Base-by-base conservation (phyloP, 352 stramenopile species). In the Globisporangium heterothallicum region DNA sequence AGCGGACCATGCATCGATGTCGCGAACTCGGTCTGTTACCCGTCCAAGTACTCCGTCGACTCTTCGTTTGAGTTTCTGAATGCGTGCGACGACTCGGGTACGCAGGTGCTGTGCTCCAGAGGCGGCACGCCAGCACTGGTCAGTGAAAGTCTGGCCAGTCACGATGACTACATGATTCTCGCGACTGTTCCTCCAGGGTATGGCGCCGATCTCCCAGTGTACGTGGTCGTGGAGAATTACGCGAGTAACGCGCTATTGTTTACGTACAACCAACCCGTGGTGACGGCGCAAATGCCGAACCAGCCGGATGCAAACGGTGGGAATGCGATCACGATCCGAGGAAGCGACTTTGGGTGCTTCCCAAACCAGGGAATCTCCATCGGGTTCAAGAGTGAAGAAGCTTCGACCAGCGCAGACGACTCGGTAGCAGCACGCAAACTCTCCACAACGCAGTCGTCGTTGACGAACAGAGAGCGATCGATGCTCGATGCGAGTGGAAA, bases 321-420 rank as follows among this genome's bases (percentile, higher is more conserved):
- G 19, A 80, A 63, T n/a, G 53, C 64, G 2, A 82, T 86, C 42
- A 76, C 74, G 21, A 86, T 86, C 42, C 68, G 71, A 19, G 75
- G 75, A 2, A 72, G 64, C 27, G 75, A 86, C 59, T 86, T 84
- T 47, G 75, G 75, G 14, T 86, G 75, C 46, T 86, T 84, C 38
- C 75, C 75, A 2, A 81, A 82, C 49, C 51, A 78, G 27, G 69
- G 58, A 1, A 83, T 85, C 24, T 52, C 61, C 7, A 85, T 85
- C 62, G 64, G 55, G 3, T 82, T 85, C 44, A 41, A 64, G 22
- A 48, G 47, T 2, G 48, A 56, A 12, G 51, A 53, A 21, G 24
- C 6, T 22, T 49, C 53, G 5, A 26, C 25, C 12, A 54, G 29
- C n/a, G n/a, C n/a, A n/a, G n/a, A n/a, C 29, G 29, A 34, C 29